Base-by-base conservation (phyloP, 768 basidiomycete species). In the Rhizopogon roseolus region DNA sequence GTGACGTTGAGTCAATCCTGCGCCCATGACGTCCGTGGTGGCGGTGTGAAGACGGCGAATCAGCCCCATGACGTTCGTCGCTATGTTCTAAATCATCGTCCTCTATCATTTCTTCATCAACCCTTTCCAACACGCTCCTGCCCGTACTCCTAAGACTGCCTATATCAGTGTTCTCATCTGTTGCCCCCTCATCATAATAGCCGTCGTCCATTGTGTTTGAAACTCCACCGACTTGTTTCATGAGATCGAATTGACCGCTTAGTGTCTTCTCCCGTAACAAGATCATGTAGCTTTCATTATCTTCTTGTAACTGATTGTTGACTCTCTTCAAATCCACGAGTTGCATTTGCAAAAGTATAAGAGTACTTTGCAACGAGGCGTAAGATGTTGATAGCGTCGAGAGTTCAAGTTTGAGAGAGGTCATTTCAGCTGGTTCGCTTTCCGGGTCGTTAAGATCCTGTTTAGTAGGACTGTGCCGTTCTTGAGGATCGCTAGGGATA, bases 241-340 rank as follows among this genome's bases (percentile, higher is more conserved):
- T 74, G 57, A 90, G 73, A 66, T 92, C 86, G 66, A 89, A 91
- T 61, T 90, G 88, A 4, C 96, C 96, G 59, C 79, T 93, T 41
- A 98, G 70, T 0, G 97, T 98, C 74, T 82, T 86, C 72, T 98
- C 95, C 57, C 91, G 78, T 25, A 98, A 73, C 38, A 99, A 79
- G 57, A 95, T 91, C 81, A 96, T 93, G 73, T 93, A 99, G 48
- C 90, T 90, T 71, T 97, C 94, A 68, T 98, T 99, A 62, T 98
- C 95, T 69, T 98, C 94, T 70, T 94, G 92, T 39, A 93, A 69
- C 58, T 88, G 84, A 58, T 86, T 81, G 66, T 97, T 97, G 56
- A 94, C 87, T 52, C 89, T 76, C 71, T 93, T 91, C 50, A 98
- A 71, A 64, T 98, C 95, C 34, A 86, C 76, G 10, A 97, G 77